Conservation (phyloP, 805 yeast genomes). For the Candida boleticola region DNA sequence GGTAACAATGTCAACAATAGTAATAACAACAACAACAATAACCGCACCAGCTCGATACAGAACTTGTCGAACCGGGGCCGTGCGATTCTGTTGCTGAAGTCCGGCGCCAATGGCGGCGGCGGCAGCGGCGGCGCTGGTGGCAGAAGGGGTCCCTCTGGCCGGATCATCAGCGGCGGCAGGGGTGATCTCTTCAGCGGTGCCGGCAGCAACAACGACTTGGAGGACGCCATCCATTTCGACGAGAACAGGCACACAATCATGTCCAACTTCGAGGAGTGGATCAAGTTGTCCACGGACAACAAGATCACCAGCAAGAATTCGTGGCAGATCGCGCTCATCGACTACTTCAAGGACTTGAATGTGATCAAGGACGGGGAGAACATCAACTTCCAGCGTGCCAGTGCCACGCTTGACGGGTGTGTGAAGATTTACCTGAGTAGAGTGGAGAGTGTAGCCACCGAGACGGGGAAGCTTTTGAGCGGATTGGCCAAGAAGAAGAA, state of each 20-base stretch:
- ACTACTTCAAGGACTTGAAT: constrained; percentile 51
- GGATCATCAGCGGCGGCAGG: constrained; percentile 1
- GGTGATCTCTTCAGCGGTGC: constrained; percentile 3
- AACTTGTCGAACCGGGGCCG: constrained; percentile 29
- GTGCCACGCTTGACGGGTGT: constrained; percentile 91
- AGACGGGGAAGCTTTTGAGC: constrained; percentile 79
- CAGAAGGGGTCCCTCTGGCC: not conserved
- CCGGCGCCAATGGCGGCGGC: constrained; percentile 1
- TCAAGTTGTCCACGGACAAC: constrained; percentile 46
- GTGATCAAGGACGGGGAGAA: constrained; percentile 43
- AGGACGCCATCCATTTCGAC: constrained; percentile 41
- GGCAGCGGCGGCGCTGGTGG: not conserved
- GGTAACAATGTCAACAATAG: too few species aligned
- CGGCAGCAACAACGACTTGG: constrained; percentile 15
- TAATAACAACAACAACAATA: too few species aligned
- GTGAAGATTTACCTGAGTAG: constrained; percentile 89
- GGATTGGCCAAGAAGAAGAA: constrained; percentile 55
- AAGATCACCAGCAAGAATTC: constrained; percentile 48
- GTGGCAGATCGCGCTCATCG: constrained; percentile 52
- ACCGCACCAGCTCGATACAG: constrained; percentile 13
- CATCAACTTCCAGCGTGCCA: constrained; percentile 86
- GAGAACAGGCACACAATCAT: constrained; percentile 42
- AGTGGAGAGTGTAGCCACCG: constrained; percentile 88
- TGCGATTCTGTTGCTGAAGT: constrained; percentile 18
- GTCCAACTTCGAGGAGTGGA: constrained; percentile 48